These are phyloP conservation scores for Micractinium conductrix DNA, from an alignment of 139 green algal genomes.

Conservation along the genomic window DNA sequence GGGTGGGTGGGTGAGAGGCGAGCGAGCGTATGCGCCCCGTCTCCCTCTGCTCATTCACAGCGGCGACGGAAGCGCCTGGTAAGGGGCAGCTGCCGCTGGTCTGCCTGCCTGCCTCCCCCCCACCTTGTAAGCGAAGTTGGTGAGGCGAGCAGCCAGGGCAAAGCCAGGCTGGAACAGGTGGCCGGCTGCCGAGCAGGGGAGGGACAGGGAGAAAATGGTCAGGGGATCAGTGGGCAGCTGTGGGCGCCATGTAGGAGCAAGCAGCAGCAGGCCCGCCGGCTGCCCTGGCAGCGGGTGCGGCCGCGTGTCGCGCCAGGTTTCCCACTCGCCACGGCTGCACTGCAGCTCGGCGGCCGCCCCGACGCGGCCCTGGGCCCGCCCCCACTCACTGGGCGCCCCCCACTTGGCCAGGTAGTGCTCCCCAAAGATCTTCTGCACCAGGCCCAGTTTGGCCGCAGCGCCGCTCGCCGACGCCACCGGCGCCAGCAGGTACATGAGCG, in stretches of 20 bases:
- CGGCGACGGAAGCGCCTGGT: too few relatives aligned
- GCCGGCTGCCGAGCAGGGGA: conserved; percentile 53
- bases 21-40: too few relatives aligned
- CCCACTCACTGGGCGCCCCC: conserved; percentile 61
- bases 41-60: too few relatives aligned
- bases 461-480: conserved; percentile 65
- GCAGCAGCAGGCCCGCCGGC: neutral
- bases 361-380: neutral
- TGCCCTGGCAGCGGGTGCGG: neutral
- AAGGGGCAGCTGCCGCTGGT: too few relatives aligned
- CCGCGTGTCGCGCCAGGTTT: neutral
- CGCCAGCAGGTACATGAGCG: conserved; percentile 94
- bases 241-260: neutral
- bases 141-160: conserved; percentile 53
- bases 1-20: too few relatives aligned
- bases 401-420: conserved; percentile 71
- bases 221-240: neutral
- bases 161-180: conserved; percentile 95
- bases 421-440: conserved; percentile 72
- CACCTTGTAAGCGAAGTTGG: conserved; percentile 92
- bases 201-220: neutral
- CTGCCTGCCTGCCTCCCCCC: too few relatives aligned
- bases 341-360: neutral
- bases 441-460: conserved; percentile 39
- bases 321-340: neutral